Evolutionary conservation across 1,139 yeast species (phyloP).

Genomic region (Yamadazyma buinensis): DNA sequence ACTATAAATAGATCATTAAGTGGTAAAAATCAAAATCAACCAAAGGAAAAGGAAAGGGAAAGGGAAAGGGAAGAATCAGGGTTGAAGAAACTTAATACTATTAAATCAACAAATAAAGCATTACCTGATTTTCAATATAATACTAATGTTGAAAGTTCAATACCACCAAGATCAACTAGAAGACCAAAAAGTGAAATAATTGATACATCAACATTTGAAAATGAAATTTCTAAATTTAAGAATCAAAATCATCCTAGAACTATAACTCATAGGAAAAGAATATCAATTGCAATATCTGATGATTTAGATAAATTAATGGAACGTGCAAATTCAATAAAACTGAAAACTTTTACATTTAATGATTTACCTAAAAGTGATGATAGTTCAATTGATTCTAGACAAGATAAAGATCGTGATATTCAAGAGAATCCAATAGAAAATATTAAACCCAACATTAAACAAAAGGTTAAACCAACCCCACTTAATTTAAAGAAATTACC

Average conservation of each 20-base stretch:
- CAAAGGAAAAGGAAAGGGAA: not conserved
- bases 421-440: too few relatives aligned
- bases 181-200: conserved; percentile 35
- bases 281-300: conserved; percentile 26
- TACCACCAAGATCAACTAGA: conserved; percentile 41
- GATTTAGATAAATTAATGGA: conserved; percentile 42
- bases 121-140: conserved; percentile 29
- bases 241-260: conserved; percentile 1
- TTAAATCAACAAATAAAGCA: conserved; percentile 7
- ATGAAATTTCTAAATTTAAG: conserved; percentile 13
- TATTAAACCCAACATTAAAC: too few relatives aligned
- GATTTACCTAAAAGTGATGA: conserved; percentile 11
- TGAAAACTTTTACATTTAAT: conserved; percentile 13
- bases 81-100: conserved; percentile 1
- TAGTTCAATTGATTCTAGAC: conserved; percentile 5
- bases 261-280: conserved; percentile 13
- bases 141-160: conserved; percentile 36
- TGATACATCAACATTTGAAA: conserved; percentile 10
- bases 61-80: conserved; percentile 4
- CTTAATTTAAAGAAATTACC: conserved; percentile 19
- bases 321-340: conserved; percentile 27
- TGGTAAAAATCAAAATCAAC: conserved; percentile 7
- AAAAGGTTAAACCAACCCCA: not conserved
- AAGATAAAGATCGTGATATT: not conserved
- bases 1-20: conserved; percentile 13